Base-by-base conservation (phyloP, 2,329 filamentous ascomycete species). In the Tolypocladium inflatum region DNA sequence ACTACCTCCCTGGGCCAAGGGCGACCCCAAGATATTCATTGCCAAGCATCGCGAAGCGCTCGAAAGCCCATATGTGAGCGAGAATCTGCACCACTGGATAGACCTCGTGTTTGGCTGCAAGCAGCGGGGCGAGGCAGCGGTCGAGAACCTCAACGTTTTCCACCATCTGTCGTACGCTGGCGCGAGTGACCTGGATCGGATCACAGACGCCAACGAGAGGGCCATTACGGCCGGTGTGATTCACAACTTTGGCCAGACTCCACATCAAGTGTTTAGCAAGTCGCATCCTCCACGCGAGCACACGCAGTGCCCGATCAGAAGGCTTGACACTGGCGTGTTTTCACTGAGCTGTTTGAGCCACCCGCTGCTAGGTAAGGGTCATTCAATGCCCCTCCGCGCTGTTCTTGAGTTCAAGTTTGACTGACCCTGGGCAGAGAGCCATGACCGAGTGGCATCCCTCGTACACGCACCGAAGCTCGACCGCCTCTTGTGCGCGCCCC, bases 241-340 rank as follows among this genome's bases (percentile, higher is more conserved):
- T 65, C 93, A 99, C 73, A 97, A 97, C 66, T 99, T 99, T 71
- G 94, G 94, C 0, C 94, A 99, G 71, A 99, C 95, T 1, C 94
- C 95, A 2, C 89, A 95, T 65, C 95, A 99, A 70, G 88, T 97
- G 19, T 99, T 97, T 70, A 83, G 85, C 51, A 87, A 88, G 59
- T 80, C 88, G 15, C 94, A 99, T 71, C 86, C 89, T 4, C 75
- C 82, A n/a, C 83, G 88, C 17, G 91, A 96, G 63, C 82, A 89
- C 58, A 74, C 81, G 5, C 78, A 83, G 26, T 82, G 85, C 57
- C 85, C 84, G 6, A 76, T 81, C 3, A 84, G 83, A 58, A 83
- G 90, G 58, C 78, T 99, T 0, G 93, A 99, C 70, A 88, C 84
- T 0, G 82, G 87, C 0, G 86, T 90, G 1, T 87, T 90, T 63